phyloP scores from a whole-genome alignment of 2,329 filamentous ascomycete species.

The Xylariaceae sp. region DNA sequence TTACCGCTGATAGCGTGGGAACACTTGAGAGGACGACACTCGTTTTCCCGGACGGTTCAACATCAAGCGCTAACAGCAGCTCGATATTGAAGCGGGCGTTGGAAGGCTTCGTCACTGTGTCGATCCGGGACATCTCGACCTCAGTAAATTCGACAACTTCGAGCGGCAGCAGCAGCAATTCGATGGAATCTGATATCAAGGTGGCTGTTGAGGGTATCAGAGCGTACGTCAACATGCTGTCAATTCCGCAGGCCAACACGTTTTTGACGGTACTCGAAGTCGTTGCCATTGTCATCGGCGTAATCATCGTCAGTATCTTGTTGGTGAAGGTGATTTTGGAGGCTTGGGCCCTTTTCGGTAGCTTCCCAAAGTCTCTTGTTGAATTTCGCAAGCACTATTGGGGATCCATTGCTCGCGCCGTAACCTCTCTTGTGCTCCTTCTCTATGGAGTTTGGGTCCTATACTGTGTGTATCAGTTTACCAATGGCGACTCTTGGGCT shows the following conservation, averaged over 20 bases:
- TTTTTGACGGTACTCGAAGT: constrained; percentile 94
- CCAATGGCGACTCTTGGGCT: constrained; percentile 88
- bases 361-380: constrained; percentile 72
- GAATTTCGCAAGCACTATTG: constrained; percentile 96
- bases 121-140: constrained; percentile 49
- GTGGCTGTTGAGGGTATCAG: constrained; percentile 69
- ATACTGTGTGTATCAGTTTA: constrained; percentile 96
- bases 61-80: constrained; percentile 37
- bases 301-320: constrained; percentile 80
- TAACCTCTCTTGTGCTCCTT: constrained; percentile 84
- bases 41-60: constrained; percentile 61
- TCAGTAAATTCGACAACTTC: constrained; percentile 39
- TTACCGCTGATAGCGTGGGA: constrained; percentile 72
- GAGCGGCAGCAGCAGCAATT: constrained; percentile 14
- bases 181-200: constrained; percentile 35
- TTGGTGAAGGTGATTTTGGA: constrained; percentile 90
- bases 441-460: constrained; percentile 94
- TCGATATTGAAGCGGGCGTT: constrained; percentile 53
- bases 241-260: constrained; percentile 82
- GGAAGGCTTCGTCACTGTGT: constrained; percentile 44
- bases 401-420: constrained; percentile 82
- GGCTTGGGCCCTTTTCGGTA: constrained; percentile 83
- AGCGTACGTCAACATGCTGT: constrained; percentile 76
- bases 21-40: constrained; percentile 74
- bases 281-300: constrained; percentile 80